Percentiles rank a stretch among this genome's conserved stretches.
Conservation (phyloP, 2,329 filamentous ascomycete genomes). For the Teratosphaeria nubilosa region DNA sequence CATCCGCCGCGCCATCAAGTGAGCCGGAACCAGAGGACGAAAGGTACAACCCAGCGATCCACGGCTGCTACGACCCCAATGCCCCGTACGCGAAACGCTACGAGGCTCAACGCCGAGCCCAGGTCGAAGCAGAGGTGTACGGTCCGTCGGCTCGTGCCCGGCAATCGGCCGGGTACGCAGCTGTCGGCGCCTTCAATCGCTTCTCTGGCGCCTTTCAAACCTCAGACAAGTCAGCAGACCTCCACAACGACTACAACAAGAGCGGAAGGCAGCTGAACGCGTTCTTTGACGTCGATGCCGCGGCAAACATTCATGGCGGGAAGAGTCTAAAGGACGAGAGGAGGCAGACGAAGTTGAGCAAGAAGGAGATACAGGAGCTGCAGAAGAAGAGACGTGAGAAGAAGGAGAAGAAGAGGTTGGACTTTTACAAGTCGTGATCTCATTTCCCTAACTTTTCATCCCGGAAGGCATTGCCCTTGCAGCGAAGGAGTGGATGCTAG, state of each 20-base stretch:
- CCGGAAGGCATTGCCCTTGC: background rate
- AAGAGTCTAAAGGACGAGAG: conserved; percentile 86
- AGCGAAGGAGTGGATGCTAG: background rate
- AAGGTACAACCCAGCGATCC: conserved; percentile 91
- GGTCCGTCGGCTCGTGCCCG: background rate
- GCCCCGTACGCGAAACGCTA: conserved; percentile 69
- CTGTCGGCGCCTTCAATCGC: conserved; percentile 75
- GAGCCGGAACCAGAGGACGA: conserved; percentile 11
- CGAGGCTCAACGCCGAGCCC: conserved; percentile 19
- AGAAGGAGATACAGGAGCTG: conserved; percentile 80
- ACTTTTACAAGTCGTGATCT: conserved; percentile 74
- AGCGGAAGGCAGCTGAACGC: conserved; percentile 79
- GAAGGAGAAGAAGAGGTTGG: conserved; percentile 89
- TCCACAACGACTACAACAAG: conserved; percentile 81
- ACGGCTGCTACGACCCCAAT: conserved; percentile 90
- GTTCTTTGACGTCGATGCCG: conserved; percentile 92
- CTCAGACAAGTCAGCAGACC: conserved; percentile 56
- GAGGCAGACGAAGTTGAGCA: conserved; percentile 70
- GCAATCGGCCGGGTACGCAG: conserved; percentile 41
- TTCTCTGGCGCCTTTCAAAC: conserved; percentile 79
- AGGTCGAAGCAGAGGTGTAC: conserved; percentile 20
- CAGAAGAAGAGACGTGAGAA: conserved; percentile 79
- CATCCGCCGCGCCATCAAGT: background rate
- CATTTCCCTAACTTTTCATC: background rate
- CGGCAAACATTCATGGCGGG: conserved; percentile 82